Evolutionary conservation across 202 grass and related monocot genomes (phyloP).

Genomic region (Sporobolus alterniflorus): DNA sequence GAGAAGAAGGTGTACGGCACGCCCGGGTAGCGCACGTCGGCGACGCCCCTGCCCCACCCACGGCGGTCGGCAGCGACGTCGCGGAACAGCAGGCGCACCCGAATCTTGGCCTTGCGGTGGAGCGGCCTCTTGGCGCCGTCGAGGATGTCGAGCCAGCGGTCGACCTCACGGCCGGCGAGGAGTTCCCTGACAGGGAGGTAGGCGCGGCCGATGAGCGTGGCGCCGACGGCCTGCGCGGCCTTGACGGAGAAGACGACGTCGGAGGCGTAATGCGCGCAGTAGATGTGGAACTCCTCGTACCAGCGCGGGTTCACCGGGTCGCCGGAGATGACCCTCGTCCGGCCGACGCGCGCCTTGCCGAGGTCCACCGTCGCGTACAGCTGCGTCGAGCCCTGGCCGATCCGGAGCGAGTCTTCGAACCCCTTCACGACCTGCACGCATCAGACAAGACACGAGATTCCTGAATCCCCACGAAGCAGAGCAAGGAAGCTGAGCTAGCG

Average conservation of each 20-base stretch:
- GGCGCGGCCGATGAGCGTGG: slow-evolving; percentile 87
- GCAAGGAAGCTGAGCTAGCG: slow-evolving; percentile 1
- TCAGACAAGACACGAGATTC: background rate
- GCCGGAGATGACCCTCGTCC: slow-evolving; percentile 72
- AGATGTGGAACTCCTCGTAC: slow-evolving; percentile 96
- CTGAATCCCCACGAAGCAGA: background rate
- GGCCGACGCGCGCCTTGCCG: slow-evolving; percentile 78
- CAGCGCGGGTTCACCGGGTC: slow-evolving; percentile 90
- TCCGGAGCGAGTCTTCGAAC: slow-evolving; percentile 67
- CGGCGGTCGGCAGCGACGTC: slow-evolving; percentile 53
- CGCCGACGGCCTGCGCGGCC: slow-evolving; percentile 68
- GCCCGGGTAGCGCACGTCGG: slow-evolving; percentile 57
- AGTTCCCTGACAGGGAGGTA: slow-evolving; percentile 84
- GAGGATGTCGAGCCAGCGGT: slow-evolving; percentile 69
- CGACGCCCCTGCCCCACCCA: slow-evolving; percentile 65
- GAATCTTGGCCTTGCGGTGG: slow-evolving; percentile 61
- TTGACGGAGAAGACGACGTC: slow-evolving; percentile 92
- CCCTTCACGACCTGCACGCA: slow-evolving; percentile 68
- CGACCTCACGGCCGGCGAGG: slow-evolving; percentile 53
- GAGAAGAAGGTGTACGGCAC: slow-evolving; percentile 97
- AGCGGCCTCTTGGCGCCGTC: slow-evolving; percentile 48
- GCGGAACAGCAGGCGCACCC: slow-evolving; percentile 69
- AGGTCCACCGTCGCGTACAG: slow-evolving; percentile 93
- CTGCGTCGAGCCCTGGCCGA: slow-evolving; percentile 76
- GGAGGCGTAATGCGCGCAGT: slow-evolving; percentile 89